Evolutionary conservation across 179 eudicot species (phyloP).

Genomic region (Beta corolliflora): DNA sequence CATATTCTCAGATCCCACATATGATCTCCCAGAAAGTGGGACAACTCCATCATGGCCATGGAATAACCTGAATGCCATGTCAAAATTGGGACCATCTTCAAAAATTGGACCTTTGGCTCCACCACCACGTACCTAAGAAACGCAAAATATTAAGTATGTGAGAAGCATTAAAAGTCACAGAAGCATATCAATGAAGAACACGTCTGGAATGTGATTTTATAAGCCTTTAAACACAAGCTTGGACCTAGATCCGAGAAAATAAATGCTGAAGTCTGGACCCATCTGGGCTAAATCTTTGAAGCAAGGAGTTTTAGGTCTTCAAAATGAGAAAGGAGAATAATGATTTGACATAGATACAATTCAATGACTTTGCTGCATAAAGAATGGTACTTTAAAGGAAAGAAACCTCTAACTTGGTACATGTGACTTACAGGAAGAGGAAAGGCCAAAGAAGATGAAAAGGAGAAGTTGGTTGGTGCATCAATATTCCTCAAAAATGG

Average conservation of each 20-base stretch:
- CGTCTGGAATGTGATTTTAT: background rate
- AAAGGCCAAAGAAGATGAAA: constrained; percentile 41
- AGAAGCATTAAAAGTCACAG: constrained; percentile 4
- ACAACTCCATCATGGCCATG: constrained; percentile 92
- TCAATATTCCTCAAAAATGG: constrained; percentile 90
- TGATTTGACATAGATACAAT: background rate
- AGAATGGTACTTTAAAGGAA: background rate
- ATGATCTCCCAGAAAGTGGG: constrained; percentile 76
- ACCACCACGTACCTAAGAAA: constrained; percentile 54
- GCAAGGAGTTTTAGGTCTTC: background rate
- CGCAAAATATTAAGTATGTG: constrained; percentile 14
- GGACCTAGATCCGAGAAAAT: background rate
- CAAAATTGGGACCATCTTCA: constrained; percentile 96
- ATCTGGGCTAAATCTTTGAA: background rate
- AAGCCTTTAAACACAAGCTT: background rate
- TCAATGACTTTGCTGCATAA: background rate
- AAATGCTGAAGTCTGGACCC: background rate
- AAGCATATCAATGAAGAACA: background rate
- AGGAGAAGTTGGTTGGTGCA: constrained; percentile 81
- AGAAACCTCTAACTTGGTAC: background rate
- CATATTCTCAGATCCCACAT: constrained; percentile 41
- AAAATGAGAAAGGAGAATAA: background rate
- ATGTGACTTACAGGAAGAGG: constrained; percentile 31
- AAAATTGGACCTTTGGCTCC: constrained; percentile 92
- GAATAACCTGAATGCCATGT: constrained; percentile 78